A percentile compares a stretch with the other conserved stretches of the same genome.
phyloP scores from a whole-genome alignment of 176 grass and related monocot genomes.

The Carex kokanica region DNA sequence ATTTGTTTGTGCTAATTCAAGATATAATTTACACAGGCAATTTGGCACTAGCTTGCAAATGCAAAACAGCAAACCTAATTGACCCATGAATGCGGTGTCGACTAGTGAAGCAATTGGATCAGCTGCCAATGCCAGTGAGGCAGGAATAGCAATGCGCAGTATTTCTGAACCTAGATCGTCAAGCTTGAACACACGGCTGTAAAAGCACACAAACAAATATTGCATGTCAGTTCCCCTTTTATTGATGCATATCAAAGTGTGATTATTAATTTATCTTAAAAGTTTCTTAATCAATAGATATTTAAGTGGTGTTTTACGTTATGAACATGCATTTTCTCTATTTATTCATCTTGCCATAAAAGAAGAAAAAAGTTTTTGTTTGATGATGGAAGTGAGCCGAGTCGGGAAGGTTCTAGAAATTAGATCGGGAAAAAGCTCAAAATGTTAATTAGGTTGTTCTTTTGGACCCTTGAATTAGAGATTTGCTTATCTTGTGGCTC shows the following conservation, averaged over 20 bases:
- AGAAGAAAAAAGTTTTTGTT: not conserved
- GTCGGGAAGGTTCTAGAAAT: not conserved
- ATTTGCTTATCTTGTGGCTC: not conserved
- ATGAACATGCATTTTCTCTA: not conserved
- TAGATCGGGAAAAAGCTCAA: not conserved
- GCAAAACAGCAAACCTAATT: constrained; percentile 52
- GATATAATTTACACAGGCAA: not conserved
- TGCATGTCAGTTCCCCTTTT: not conserved
- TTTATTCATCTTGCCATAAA: not conserved
- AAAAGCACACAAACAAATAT: not conserved
- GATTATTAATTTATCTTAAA: not conserved
- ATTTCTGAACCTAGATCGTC: constrained; percentile 80
- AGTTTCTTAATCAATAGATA: not conserved
- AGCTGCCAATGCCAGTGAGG: constrained; percentile 79
- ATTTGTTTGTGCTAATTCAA: not conserved
- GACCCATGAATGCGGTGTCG: constrained; percentile 91
- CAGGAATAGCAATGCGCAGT: constrained; percentile 71
- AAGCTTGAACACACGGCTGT: constrained; percentile 78
- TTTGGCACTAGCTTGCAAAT: not conserved
- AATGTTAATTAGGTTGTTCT: not conserved
- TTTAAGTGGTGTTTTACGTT: not conserved
- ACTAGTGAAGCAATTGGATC: constrained; percentile 90
- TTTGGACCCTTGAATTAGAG: not conserved
- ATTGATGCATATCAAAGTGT: not conserved
- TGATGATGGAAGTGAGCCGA: constrained; percentile 4